Percentiles rank a stretch among this genome's conserved stretches.
phyloP scores from a whole-genome alignment of 495 filamentous ascomycete species.

The Aspergillus coremiiformis region DNA sequence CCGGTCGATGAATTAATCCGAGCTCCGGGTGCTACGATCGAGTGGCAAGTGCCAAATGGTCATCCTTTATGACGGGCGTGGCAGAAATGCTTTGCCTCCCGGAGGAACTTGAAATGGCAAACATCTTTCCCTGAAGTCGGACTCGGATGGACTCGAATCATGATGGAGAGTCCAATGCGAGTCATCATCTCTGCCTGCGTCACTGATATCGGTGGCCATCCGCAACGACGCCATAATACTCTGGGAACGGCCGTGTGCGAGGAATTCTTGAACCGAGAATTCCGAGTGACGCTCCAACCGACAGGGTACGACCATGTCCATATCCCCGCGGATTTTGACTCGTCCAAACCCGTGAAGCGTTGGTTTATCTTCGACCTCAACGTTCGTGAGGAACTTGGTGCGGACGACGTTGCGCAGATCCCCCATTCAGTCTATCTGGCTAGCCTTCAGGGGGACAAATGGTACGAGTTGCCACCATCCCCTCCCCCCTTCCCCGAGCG shows the following conservation, averaged over 20 bases:
- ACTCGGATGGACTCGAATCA: background rate
- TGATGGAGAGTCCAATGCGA: slow-evolving; percentile 1
- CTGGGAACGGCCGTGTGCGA: slow-evolving; percentile 15
- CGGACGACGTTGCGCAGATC: slow-evolving; percentile 10
- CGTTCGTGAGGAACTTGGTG: slow-evolving; percentile 11
- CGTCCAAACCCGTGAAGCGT: slow-evolving; percentile 12
- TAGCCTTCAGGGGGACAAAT: slow-evolving; percentile 17
- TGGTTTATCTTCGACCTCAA: slow-evolving; percentile 23
- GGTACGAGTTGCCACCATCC: slow-evolving; percentile 6
- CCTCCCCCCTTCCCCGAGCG: background rate
- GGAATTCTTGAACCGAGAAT: slow-evolving; percentile 9
- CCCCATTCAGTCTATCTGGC: slow-evolving; percentile 20
- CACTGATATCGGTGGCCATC: slow-evolving; percentile 17
- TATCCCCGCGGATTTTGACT: slow-evolving; percentile 20
- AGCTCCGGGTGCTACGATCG: background rate
- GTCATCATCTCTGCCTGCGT: slow-evolving; percentile 16
- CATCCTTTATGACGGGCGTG: background rate
- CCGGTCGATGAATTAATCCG: background rate
- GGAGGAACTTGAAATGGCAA: too few relatives aligned
- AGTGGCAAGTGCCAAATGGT: background rate
- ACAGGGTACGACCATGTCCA: slow-evolving; percentile 21
- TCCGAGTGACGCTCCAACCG: slow-evolving; percentile 10
- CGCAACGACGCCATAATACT: slow-evolving; percentile 15
- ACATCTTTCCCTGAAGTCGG: background rate
- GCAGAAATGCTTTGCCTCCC: too few relatives aligned